Evolutionary conservation across 495 filamentous ascomycete species (phyloP).

Genomic region (Bryoglossum gracile): DNA sequence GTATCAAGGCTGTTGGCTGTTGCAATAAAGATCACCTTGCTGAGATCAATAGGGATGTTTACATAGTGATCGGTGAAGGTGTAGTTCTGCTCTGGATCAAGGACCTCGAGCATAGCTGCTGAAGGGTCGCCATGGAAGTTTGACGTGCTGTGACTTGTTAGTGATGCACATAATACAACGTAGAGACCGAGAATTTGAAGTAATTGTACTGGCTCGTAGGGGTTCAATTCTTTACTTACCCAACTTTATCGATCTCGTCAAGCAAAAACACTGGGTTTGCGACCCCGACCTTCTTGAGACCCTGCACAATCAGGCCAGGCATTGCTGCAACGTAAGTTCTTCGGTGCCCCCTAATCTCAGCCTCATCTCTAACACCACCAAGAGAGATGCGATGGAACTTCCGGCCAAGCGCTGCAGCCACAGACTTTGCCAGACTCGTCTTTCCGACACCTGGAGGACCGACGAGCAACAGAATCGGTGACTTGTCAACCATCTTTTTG

Average conservation of each 20-base stretch:
- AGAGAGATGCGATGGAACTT: constrained; percentile 98
- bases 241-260: constrained; percentile 98
- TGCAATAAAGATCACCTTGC: constrained; percentile 97
- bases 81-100: constrained; percentile 97
- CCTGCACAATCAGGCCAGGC: constrained; percentile 92
- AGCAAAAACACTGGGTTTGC: constrained; percentile 94
- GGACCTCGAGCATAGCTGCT: constrained; percentile 97
- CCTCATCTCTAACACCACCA: constrained; percentile 92
- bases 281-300: constrained; percentile 92
- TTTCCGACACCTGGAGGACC: constrained; percentile 96
- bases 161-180: neutral
- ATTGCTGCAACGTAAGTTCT: constrained; percentile 98
- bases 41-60: constrained; percentile 90
- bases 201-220: too few relatives aligned
- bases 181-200: neutral
- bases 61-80: constrained; percentile 95
- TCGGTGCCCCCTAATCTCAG: constrained; percentile 92
- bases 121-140: constrained; percentile 96
- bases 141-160: constrained; percentile 38
- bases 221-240: constrained; percentile 36
- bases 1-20: constrained; percentile 95
- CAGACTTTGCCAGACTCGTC: constrained; percentile 89
- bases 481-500: constrained; percentile 83
- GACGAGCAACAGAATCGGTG: constrained; percentile 88
- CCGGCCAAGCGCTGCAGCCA: constrained; percentile 83